Percentiles rank a stretch among this genome's conserved stretches.
Evolutionary conservation across 345 rosid species (phyloP).

Genomic region (Carallia brachiata): DNA sequence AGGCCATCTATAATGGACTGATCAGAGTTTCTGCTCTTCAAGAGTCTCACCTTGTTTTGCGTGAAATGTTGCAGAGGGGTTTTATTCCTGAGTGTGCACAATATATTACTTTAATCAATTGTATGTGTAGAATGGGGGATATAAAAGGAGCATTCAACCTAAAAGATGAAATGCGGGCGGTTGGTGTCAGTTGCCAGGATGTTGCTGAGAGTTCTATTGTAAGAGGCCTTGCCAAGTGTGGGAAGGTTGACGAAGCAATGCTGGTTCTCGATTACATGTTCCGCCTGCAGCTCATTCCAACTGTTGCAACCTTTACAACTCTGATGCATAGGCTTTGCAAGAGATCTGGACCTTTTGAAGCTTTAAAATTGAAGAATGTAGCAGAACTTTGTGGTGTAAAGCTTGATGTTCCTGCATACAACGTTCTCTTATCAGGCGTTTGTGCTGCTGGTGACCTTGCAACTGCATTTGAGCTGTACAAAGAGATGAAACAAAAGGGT

Average conservation of each 20-base stretch:
- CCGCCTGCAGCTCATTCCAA: constrained; percentile 51
- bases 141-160: constrained; percentile 54
- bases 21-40: constrained; percentile 47
- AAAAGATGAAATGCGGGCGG: constrained; percentile 64
- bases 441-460: constrained; percentile 53
- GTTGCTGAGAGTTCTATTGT: constrained; percentile 87
- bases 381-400: constrained; percentile 57
- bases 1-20: constrained; percentile 45
- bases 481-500: constrained; percentile 67
- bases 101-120: constrained; percentile 54
- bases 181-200: constrained; percentile 38
- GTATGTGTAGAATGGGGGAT: constrained; percentile 65
- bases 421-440: constrained; percentile 69
- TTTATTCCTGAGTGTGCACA: constrained; percentile 42
- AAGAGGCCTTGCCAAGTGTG: constrained; percentile 76
- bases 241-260: constrained; percentile 74
- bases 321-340: constrained; percentile 64
- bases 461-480: constrained; percentile 55
- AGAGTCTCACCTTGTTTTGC: constrained; percentile 55
- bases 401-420: constrained; percentile 66
- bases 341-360: constrained; percentile 47
- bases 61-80: constrained; percentile 57
- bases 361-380: constrained; percentile 46
- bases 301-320: constrained; percentile 72
- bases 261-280: constrained; percentile 62